A percentile compares a stretch with the other conserved stretches of the same genome.
phyloP scores from a whole-genome alignment of 1,139 yeast genomes.

The Magnusiomyces magnusii region DNA sequence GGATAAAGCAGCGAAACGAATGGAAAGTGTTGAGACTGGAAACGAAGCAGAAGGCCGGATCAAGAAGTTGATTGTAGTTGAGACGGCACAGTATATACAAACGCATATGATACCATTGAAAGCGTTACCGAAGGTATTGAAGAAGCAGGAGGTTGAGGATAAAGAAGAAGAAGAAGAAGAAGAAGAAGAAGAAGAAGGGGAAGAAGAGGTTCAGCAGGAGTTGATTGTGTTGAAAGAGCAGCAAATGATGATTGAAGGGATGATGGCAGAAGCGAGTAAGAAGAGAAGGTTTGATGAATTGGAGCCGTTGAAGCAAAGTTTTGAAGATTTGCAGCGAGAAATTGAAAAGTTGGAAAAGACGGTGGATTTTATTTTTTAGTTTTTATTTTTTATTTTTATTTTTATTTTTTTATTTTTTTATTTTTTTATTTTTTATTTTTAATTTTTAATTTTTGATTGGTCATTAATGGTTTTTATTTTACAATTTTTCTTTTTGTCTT shows the following conservation, averaged over 20 bases:
- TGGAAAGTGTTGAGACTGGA: conserved; percentile 29
- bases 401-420: not conserved
- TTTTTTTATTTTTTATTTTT: too few species aligned
- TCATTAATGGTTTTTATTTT: too few species aligned
- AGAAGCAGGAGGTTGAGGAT: conserved; percentile 19
- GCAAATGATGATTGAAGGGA: conserved; percentile 55
- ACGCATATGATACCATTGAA: conserved; percentile 49
- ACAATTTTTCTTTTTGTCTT: too few species aligned
- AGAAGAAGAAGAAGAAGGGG: conserved; percentile 15
- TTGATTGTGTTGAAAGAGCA: conserved; percentile 86
- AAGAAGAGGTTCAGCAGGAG: conserved; percentile 51
- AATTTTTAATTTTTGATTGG: too few species aligned
- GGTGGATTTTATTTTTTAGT: not conserved
- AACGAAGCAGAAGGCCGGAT: conserved; percentile 38
- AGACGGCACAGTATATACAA: conserved; percentile 45
- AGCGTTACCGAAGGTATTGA: conserved; percentile 39
- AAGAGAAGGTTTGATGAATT: conserved; percentile 75
- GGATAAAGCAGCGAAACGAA: conserved; percentile 39
- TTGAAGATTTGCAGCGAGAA: conserved; percentile 49
- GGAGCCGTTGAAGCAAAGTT: conserved; percentile 49
- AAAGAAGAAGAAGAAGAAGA: conserved; percentile 8
- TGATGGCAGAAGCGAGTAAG: conserved; percentile 54
- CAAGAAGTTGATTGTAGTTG: conserved; percentile 41
- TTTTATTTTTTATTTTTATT: not conserved
- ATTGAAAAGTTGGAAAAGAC: conserved; percentile 29